Evolutionary conservation across 371 early-diverging fungal species (phyloP), one percentile per base, ranked within the genome.

Genomic region (Batrachochytrium dendrobatidis): DNA sequence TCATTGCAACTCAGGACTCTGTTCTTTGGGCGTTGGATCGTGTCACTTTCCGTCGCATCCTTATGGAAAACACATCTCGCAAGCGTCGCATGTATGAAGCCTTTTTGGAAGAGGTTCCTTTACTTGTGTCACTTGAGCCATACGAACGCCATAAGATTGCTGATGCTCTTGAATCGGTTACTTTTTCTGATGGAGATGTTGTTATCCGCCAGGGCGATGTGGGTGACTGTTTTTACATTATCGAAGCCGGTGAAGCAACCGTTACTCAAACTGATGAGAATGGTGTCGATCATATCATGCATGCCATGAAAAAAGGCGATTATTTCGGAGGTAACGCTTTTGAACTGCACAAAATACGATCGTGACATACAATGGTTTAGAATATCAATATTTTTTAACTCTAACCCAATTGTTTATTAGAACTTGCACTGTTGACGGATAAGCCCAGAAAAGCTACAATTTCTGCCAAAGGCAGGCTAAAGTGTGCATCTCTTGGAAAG

Each of bases 21-120:
- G 85, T 88, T 25, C 83, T 97, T 34, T 98, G 98, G 98, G 95
- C 94, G 3, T 68, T 95, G 53, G 96, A 95, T 73, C 87, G 96
- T 48, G 85, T 94, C 46, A 94, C 96, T 1, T 95, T 95, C 81
- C 85, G 95, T 46, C 76, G 90, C 26, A 91, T 94, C 58, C 69
- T 95, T 56, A 94, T 94, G 91, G 92, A 94, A 64, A 86, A 90
- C 72, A 94, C 94, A 6, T 86, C 86, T 31, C 81, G 88, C 53
- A 93, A 94, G 73, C 79, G 96, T 49, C 81, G 90, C 32, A 86
- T 93, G 86, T 95, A 95, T 73, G 96, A 95, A 73, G 74, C 75
- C 32, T 95, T 95, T 72, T 76, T 95, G 57, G 89, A 89, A 65
- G 91, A 91, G 49, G 89, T 95, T 30, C 85, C 86, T 15, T 70